Percentiles rank a stretch among this genome's conserved stretches.
Evolutionary conservation across 108 stramenopile species (phyloP).

Genomic region (Cylindrotheca closterium): DNA sequence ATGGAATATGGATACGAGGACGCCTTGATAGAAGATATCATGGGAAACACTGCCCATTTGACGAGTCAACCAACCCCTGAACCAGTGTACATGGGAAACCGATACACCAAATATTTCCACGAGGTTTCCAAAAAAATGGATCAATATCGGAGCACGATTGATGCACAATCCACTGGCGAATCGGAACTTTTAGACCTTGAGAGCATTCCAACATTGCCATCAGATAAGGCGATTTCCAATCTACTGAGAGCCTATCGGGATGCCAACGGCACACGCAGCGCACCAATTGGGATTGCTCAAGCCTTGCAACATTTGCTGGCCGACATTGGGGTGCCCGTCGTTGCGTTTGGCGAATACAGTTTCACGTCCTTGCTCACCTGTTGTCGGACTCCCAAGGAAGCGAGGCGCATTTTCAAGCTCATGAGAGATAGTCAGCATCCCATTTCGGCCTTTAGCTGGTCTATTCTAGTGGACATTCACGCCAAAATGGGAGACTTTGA

Average conservation of each 20-base stretch:
- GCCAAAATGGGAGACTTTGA: slow-evolving; percentile 76
- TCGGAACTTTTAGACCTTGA: slow-evolving; percentile 3
- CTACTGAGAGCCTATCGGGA: slow-evolving; percentile 78
- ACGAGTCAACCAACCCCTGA: slow-evolving; percentile 69
- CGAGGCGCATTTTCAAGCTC: slow-evolving; percentile 69
- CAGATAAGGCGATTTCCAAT: slow-evolving; percentile 69
- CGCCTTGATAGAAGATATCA: slow-evolving; percentile 76
- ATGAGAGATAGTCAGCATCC: slow-evolving; percentile 58
- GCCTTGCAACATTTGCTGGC: slow-evolving; percentile 57
- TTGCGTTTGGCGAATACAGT: slow-evolving; percentile 63
- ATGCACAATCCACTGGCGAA: slow-evolving; percentile 7
- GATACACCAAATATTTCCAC: slow-evolving; percentile 49
- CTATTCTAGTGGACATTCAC: slow-evolving; percentile 81
- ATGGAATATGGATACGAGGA: slow-evolving; percentile 70
- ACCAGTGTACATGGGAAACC: slow-evolving; percentile 66
- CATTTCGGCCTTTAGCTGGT: slow-evolving; percentile 69
- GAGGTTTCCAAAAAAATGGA: slow-evolving; percentile 48
- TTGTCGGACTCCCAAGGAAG: slow-evolving; percentile 71
- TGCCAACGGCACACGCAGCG: slow-evolving; percentile 56
- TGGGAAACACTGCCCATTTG: slow-evolving; percentile 70
- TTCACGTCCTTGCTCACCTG: slow-evolving; percentile 70
- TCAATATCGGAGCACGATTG: slow-evolving; percentile 25
- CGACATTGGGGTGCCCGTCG: slow-evolving; percentile 60
- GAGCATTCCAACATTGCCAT: slow-evolving; percentile 23
- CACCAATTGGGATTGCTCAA: slow-evolving; percentile 68